phyloP scores from a whole-genome alignment of 1,284 basidiomycete species.

The Trichosporon inkin region DNA sequence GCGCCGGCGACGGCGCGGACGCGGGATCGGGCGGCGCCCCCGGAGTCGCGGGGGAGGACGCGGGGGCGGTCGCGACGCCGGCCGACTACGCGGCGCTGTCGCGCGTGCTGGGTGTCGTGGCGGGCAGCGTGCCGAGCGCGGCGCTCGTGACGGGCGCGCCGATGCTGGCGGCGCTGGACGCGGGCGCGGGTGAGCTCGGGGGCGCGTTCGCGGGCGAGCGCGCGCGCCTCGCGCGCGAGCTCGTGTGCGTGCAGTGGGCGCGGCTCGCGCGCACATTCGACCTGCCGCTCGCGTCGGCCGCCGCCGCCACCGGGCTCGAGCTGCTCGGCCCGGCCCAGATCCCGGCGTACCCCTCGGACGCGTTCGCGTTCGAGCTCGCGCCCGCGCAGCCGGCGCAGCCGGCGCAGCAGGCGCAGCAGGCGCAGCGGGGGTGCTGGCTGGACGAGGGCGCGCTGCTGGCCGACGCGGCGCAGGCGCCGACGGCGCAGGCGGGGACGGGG shows the following conservation, averaged over 20 bases:
- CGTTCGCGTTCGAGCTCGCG: conserved; percentile 36
- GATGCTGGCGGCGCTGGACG: conserved; percentile 75
- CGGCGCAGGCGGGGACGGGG: conserved; percentile 62
- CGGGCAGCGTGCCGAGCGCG: conserved; percentile 66
- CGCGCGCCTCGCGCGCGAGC: conserved; percentile 60
- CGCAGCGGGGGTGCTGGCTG: conserved; percentile 45
- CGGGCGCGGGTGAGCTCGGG: conserved; percentile 53
- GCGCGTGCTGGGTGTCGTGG: conserved; percentile 64
- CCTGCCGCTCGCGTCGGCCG: conserved; percentile 55
- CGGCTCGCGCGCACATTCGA: conserved; percentile 70
- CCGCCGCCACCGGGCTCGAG: conserved; percentile 58
- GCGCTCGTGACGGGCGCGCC: conserved; percentile 74
- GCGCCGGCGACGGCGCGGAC: conserved; percentile 18
- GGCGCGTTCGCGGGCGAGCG: conserved; percentile 49
- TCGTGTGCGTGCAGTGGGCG: conserved; percentile 64
- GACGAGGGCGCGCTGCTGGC: conserved; percentile 58
- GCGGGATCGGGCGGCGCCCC: too few species aligned
- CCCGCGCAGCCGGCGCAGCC: too few species aligned
- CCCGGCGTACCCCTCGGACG: too few species aligned
- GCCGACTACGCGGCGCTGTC: conserved; percentile 74
- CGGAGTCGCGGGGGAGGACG: too few species aligned
- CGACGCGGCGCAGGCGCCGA: conserved; percentile 56
- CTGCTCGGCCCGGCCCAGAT: conserved; percentile 10
- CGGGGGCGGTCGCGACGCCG: too few species aligned
- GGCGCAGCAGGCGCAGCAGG: conserved; percentile 38